Evolutionary conservation across 345 rosid genomes (phyloP).

Genomic region (Draba incana): DNA sequence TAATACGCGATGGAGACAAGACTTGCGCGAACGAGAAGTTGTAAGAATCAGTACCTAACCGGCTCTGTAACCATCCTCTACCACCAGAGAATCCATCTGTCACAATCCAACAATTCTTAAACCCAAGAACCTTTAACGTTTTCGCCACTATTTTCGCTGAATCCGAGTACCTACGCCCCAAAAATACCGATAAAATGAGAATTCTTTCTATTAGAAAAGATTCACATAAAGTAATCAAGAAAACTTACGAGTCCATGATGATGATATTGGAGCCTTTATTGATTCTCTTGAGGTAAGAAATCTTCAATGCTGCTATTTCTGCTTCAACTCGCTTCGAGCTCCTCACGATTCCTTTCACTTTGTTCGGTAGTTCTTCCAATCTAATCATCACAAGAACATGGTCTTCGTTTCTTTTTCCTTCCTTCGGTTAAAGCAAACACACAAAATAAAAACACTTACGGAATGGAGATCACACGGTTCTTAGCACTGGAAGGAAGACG

Average conservation of each 20-base stretch:
- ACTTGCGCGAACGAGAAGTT: constrained; percentile 66
- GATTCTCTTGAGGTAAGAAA: constrained; percentile 81
- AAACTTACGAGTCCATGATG: constrained; percentile 87
- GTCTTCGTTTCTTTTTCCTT: background rate
- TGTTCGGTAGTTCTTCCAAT: constrained; percentile 81
- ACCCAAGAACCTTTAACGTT: constrained; percentile 69
- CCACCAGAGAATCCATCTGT: constrained; percentile 86
- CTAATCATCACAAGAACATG: constrained; percentile 43
- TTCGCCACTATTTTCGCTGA: constrained; percentile 78
- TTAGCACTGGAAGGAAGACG: constrained; percentile 92
- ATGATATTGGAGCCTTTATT: constrained; percentile 84
- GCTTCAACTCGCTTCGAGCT: constrained; percentile 81
- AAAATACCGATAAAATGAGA: background rate
- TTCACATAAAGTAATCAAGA: background rate
- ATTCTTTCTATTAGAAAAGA: background rate
- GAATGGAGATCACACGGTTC: constrained; percentile 73
- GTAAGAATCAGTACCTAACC: constrained; percentile 82
- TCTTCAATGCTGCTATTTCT: constrained; percentile 86
- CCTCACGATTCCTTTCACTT: constrained; percentile 71
- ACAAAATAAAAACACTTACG: constrained; percentile 54
- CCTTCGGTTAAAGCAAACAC: background rate
- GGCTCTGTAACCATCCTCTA: constrained; percentile 89
- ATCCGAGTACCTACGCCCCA: constrained; percentile 67
- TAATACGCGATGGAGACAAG: constrained; percentile 66
- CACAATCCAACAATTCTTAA: constrained; percentile 75